A percentile compares a stretch with the other conserved stretches of the same genome.
Evolutionary conservation across 2,329 filamentous ascomycete genomes (phyloP).

Genomic region (Alternaria metachromatica): DNA sequence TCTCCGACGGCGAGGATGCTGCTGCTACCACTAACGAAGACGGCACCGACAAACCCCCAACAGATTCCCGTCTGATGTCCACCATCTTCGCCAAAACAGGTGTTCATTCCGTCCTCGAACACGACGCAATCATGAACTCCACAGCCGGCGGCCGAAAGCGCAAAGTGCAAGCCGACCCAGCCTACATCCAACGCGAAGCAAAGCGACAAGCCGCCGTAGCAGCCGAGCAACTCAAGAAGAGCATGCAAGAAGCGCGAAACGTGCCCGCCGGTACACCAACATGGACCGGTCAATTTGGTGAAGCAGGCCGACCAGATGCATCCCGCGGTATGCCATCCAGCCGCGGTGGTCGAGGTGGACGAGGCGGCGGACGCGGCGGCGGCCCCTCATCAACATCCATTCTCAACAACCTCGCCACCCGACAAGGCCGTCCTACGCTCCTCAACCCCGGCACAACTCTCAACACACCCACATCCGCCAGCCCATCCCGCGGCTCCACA

Average conservation of each 20-base stretch:
- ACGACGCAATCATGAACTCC: conserved; percentile 79
- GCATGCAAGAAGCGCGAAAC: conserved; percentile 73
- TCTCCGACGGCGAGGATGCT: conserved; percentile 32
- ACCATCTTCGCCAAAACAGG: conserved; percentile 86
- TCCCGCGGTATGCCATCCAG: conserved; percentile 44
- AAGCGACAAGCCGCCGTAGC: conserved; percentile 79
- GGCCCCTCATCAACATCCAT: conserved; percentile 52
- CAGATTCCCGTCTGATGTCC: conserved; percentile 76
- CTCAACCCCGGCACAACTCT: conserved; percentile 3
- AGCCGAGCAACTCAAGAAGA: conserved; percentile 74
- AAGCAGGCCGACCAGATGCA: conserved; percentile 69
- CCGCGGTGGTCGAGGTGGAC: conserved; percentile 50
- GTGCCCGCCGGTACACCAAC: conserved; percentile 86
- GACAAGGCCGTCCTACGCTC: conserved; percentile 44
- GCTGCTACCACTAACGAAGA: conserved; percentile 22
- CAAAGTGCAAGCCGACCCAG: conserved; percentile 74
- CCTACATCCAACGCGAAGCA: conserved; percentile 82
- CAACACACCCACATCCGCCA: conserved; percentile 11
- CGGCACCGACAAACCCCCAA: conserved; percentile 20
- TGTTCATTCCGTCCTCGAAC: conserved; percentile 90
- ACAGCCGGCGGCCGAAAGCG: conserved; percentile 60
- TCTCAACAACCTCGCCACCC: conserved; percentile 52
- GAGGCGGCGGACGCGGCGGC: conserved; percentile 44
- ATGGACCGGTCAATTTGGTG: conserved; percentile 88
- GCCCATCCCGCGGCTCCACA: conserved; percentile 37